A percentile compares a stretch with the other conserved stretches of the same genome.
Conservation (phyloP, 129 eudicot species). For the Kitagawia praeruptora region DNA sequence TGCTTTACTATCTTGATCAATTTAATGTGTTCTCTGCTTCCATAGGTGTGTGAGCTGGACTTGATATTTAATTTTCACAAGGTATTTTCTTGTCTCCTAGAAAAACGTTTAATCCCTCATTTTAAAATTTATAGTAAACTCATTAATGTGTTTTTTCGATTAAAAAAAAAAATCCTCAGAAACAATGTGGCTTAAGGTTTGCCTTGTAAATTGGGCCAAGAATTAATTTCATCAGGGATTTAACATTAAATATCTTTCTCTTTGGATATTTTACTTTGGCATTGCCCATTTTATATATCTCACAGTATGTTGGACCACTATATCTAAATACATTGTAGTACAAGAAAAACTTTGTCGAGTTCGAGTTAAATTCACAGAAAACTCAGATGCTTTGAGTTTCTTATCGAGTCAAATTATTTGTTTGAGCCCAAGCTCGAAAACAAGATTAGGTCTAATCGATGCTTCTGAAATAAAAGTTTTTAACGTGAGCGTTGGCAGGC, state of each 20-base stretch:
- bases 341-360: background rate
- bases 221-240: background rate
- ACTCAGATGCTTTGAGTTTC: background rate
- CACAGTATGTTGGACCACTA: background rate
- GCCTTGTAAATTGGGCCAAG: background rate
- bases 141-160: background rate
- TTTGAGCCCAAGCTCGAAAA: background rate
- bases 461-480: background rate
- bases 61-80: conserved; percentile 88
- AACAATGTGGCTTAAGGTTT: background rate
- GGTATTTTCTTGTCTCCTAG: conserved; percentile 31
- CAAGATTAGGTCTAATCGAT: background rate
- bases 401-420: background rate
- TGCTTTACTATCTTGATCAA: background rate
- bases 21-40: conserved; percentile 6
- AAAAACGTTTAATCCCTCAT: background rate
- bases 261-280: background rate
- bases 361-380: background rate
- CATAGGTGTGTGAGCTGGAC: conserved; percentile 91
- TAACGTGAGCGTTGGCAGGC: conserved; percentile 42
- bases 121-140: background rate
- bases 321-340: background rate
- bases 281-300: background rate
- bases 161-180: background rate
- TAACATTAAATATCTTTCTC: background rate